A percentile compares a stretch with the other conserved stretches of the same genome.
phyloP scores from a whole-genome alignment of 495 filamentous ascomycete genomes.

The Penicillium antarcticum region DNA sequence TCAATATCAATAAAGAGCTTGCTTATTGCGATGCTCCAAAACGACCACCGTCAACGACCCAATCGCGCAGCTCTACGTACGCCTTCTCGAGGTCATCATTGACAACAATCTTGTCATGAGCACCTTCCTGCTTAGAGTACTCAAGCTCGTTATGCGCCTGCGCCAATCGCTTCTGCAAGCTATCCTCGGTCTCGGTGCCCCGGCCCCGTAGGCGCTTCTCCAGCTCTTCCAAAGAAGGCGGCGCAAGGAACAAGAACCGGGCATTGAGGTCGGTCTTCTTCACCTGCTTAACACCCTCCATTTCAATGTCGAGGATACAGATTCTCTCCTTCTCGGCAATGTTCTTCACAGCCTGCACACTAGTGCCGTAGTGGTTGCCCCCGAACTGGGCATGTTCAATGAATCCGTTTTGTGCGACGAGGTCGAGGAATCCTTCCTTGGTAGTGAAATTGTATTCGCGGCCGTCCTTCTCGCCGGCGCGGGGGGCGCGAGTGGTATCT shows the following conservation, averaged over 20 bases:
- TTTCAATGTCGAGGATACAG: conserved; percentile 74
- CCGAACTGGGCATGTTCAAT: conserved; percentile 87
- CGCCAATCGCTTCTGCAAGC: conserved; percentile 66
- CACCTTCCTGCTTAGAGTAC: conserved; percentile 67
- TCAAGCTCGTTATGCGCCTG: conserved; percentile 83
- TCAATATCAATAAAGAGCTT: background rate
- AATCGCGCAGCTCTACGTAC: conserved; percentile 73
- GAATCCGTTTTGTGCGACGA: conserved; percentile 70
- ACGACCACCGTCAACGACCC: conserved; percentile 48
- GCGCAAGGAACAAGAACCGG: conserved; percentile 81
- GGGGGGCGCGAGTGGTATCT: conserved; percentile 77
- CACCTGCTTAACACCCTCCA: conserved; percentile 98
- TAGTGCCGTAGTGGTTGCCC: conserved; percentile 87
- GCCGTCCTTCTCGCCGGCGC: conserved; percentile 71
- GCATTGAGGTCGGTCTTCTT: conserved; percentile 71
- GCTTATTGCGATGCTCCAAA: conserved; percentile 33
- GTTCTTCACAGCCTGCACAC: conserved; percentile 69
- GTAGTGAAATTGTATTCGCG: conserved; percentile 79
- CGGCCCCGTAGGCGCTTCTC: conserved; percentile 76
- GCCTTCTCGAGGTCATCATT: conserved; percentile 87
- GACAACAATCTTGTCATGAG: conserved; percentile 81
- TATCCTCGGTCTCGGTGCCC: conserved; percentile 79
- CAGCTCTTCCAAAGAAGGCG: conserved; percentile 70
- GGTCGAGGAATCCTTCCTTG: conserved; percentile 62
- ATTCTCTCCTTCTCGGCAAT: conserved; percentile 56